Base-by-base conservation (phyloP, 1,284 basidiomycete species). In the Termitomyces sp. region DNA sequence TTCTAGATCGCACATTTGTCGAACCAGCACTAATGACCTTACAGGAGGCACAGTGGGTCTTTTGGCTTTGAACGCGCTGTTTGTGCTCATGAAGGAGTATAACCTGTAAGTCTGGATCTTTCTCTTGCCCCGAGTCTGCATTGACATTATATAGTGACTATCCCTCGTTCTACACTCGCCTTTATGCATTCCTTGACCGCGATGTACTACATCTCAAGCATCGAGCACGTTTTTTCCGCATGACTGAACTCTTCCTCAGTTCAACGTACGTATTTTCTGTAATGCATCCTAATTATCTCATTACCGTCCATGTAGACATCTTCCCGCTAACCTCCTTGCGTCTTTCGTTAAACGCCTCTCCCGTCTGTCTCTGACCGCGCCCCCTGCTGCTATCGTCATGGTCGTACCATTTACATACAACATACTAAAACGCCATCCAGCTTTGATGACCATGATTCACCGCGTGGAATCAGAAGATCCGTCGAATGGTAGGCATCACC, bases 331-430 rank as follows among this genome's bases (percentile, higher is more conserved):
- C 1, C 78, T 99, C 28, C 79, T 99, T 9, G 96, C 96, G 2
- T 93, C 93, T 0, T 99, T 99, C 69, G 78, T 96, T 61, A 99
- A 99, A 70, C 86, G 93, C 3, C 78, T 99, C 18, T 83, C 93
- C 1, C 81, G 91, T 5, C 77, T 97, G 2, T 88, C 91, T 5
- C 79, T 99, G 10, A 76, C 76, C 35, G 93, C 94, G 0, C 90
- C 95, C 0, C 95, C 96, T 0, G 86, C 93, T 2, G 96, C 91
- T 1, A 86, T 95, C 33, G 81, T 99, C 53, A 88, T 93, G 72
- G 76, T 93, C 58, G 84, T 99, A 30, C 94, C 97, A 0, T 93
- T 99, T 70, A 85, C 88, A 8, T 99, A 98, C 75, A 99, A 99
- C 68, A 75, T 96, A 51, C 82, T 99, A 64, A 97, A 97, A 68